Evolutionary conservation across 208 protist species (phyloP).

Genomic region (Spongospora subterranea): DNA sequence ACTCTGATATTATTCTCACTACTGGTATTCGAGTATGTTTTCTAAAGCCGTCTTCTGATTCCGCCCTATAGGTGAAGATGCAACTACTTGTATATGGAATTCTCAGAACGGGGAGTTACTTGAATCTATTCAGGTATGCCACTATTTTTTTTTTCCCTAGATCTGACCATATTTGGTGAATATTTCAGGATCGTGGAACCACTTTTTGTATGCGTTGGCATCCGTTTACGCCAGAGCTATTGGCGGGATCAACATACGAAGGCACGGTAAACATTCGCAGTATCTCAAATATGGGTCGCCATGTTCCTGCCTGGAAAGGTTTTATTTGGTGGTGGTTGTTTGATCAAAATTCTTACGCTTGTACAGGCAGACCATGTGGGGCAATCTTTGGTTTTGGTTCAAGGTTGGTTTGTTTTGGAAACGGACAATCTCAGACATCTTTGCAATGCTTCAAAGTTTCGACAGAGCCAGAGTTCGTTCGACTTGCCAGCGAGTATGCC

Average conservation of each 20-base stretch:
- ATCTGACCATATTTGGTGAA: not conserved
- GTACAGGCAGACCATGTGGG: not conserved
- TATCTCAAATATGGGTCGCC: slow-evolving; percentile 4
- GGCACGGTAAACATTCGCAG: slow-evolving; percentile 5
- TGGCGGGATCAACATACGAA: slow-evolving; percentile 39
- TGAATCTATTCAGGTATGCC: slow-evolving; percentile 18
- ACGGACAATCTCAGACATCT: not conserved
- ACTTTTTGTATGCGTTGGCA: slow-evolving; percentile 30
- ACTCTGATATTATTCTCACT: slow-evolving; percentile 24
- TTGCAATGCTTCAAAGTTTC: slow-evolving; percentile 17
- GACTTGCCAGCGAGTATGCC: not conserved
- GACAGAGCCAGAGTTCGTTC: slow-evolving; percentile 49
- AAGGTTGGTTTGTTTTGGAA: slow-evolving; percentile 9
- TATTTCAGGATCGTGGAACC: slow-evolving; percentile 25
- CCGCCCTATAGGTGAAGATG: slow-evolving; percentile 3
- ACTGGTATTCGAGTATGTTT: not conserved
- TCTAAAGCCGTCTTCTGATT: not conserved
- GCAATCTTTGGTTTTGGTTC: slow-evolving; percentile 53
- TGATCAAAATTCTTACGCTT: too few species aligned
- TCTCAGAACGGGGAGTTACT: not conserved
- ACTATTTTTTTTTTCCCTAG: not conserved
- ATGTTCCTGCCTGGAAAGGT: slow-evolving; percentile 46
- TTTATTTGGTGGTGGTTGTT: not conserved
- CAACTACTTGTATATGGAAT: slow-evolving; percentile 32
- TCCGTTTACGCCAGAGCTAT: slow-evolving; percentile 5